Percentiles rank a stretch among this genome's conserved stretches.
Evolutionary conservation across 2,329 filamentous ascomycete species (phyloP).

Genomic region (Cytospora leucostoma): DNA sequence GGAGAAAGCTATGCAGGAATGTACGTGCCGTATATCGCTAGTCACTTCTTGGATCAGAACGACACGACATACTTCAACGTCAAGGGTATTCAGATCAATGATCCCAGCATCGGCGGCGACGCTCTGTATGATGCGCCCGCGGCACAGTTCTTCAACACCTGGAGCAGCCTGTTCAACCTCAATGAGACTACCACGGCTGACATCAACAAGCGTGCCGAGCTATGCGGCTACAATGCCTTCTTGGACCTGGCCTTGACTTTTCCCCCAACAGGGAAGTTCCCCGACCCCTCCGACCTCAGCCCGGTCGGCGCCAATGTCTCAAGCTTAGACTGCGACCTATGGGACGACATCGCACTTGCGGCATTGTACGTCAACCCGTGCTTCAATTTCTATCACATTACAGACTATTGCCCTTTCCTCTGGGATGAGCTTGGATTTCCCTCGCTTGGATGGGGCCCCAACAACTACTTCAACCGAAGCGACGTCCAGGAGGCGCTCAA

Average conservation of each 20-base stretch:
- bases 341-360: slow-evolving; percentile 56
- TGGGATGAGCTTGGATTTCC: slow-evolving; percentile 32
- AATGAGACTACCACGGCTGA: slow-evolving; percentile 55
- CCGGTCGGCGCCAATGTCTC: not conserved
- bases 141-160: slow-evolving; percentile 59
- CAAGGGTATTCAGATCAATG: slow-evolving; percentile 67
- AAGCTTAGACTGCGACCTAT: slow-evolving; percentile 35
- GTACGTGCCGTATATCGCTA: slow-evolving; percentile 68
- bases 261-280: slow-evolving; percentile 27
- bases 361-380: slow-evolving; percentile 61
- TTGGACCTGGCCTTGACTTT: slow-evolving; percentile 55
- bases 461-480: slow-evolving; percentile 28
- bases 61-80: slow-evolving; percentile 66
- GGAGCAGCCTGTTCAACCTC: slow-evolving; percentile 57
- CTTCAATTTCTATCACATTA: slow-evolving; percentile 63
- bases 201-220: slow-evolving; percentile 51
- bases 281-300: not conserved
- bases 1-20: slow-evolving; percentile 64
- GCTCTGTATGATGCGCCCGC: slow-evolving; percentile 47
- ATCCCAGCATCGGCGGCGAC: slow-evolving; percentile 58
- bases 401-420: slow-evolving; percentile 49
- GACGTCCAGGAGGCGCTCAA: slow-evolving; percentile 27
- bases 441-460: slow-evolving; percentile 21
- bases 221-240: slow-evolving; percentile 62
- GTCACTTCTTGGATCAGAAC: slow-evolving; percentile 66